These are phyloP conservation scores for Podosphaera fusca DNA, from an alignment of 2,329 filamentous ascomycete species.

Conservation along the genomic window DNA sequence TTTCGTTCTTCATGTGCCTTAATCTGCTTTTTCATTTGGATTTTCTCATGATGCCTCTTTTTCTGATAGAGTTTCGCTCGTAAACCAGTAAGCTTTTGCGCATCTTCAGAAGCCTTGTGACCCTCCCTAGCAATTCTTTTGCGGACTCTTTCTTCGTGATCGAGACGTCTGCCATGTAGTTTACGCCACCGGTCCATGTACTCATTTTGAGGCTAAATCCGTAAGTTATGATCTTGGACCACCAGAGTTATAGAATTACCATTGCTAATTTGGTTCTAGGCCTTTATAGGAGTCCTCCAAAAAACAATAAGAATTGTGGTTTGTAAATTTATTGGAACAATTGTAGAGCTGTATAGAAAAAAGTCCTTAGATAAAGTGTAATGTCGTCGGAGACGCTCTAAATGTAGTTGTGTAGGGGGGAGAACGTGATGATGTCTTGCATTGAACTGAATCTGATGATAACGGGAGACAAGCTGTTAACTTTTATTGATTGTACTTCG, in stretches of 20 bases:
- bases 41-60: conserved; percentile 92
- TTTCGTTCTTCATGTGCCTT: conserved; percentile 90
- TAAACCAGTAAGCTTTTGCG: conserved; percentile 79
- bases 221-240: neutral
- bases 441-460: too few species aligned
- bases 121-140: conserved; percentile 75
- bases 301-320: too few species aligned
- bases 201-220: conserved; percentile 50
- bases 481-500: too few species aligned
- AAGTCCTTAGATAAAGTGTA: too few species aligned
- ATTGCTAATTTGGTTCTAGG: neutral
- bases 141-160: conserved; percentile 47
- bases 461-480: too few species aligned
- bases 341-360: too few species aligned
- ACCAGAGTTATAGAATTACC: neutral
- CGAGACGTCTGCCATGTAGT: conserved; percentile 30
- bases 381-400: too few species aligned
- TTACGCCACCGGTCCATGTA: conserved; percentile 62
- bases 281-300: too few species aligned
- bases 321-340: too few species aligned
- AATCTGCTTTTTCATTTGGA: conserved; percentile 90
- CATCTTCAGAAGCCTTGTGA: conserved; percentile 71
- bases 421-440: too few species aligned
- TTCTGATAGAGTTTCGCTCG: conserved; percentile 84
- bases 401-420: too few species aligned